Evolutionary conservation across 2,329 filamentous ascomycete species (phyloP), one percentile per base, ranked within the genome.

Genomic region (Apiospora rasikravindrae): DNA sequence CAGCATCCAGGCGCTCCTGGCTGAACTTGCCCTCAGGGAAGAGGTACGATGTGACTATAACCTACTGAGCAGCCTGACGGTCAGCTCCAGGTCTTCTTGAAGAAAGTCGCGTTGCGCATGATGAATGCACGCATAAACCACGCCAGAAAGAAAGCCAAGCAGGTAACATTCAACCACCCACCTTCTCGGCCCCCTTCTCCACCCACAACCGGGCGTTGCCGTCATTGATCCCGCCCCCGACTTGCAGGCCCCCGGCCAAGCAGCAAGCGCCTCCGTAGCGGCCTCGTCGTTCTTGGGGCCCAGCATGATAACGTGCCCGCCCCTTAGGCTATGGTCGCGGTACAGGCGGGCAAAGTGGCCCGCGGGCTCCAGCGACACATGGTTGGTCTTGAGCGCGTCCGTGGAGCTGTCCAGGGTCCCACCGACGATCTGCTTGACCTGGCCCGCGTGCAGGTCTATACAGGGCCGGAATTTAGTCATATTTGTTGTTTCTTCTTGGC

Each of bases 351-450:
- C 93, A 82, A 94, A 99, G 84, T 98, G 88, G 4, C 89, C 89
- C 2, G 96, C 91, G 13, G 95, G 93, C 74, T 96, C 91, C 68
- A 91, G 89, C 13, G 96, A 98, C 73, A 98, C 92, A 85, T 94
- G 95, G 83, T 99, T 99, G 67, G 96, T 98, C 84, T 94, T 93
- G 71, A 98, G 88, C 71, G n/a, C 64, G 24, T 89, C 87, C 1
- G 89, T 89, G 11, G 87, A 82, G 80, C 89, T 89, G 83, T 93
- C 92, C 74, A 99, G 89, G 1, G 96, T 98, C 73, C 96, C 96
- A 77, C 96, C 96, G 53, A 99, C 95, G 77, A 99, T 99, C 83
- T 99, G 96, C 86, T 99, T 99, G 73, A 99, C 96, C 81, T 96
- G 92, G 19, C 96, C 96, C n/a, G 95, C 92, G 83, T 99, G 96